Conservation (phyloP, 331 rosid species). For the Arachis monticola region DNA sequence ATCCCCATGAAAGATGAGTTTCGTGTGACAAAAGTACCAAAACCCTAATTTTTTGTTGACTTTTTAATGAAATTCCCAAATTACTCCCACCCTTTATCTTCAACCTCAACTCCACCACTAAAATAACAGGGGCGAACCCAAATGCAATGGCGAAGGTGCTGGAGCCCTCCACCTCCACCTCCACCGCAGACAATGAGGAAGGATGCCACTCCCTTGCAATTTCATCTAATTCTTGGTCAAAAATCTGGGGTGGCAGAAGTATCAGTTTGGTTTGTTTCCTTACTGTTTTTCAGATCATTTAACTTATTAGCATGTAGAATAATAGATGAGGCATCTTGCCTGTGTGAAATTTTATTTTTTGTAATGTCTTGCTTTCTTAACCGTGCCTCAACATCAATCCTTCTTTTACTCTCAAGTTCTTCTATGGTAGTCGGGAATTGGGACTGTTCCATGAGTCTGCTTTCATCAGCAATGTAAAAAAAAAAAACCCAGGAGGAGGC, state of each 20-base stretch:
- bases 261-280: conserved; percentile 85
- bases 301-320: conserved; percentile 84
- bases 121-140: too few species aligned
- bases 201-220: conserved; percentile 58
- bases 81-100: too few species aligned
- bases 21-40: too few species aligned
- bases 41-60: too few species aligned
- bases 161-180: too few species aligned
- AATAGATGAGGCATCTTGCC: conserved; percentile 90
- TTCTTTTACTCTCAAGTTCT: conserved; percentile 81
- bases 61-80: too few species aligned
- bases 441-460: conserved; percentile 72
- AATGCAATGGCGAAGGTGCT: too few species aligned
- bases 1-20: too few species aligned
- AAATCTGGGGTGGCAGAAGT: conserved; percentile 95
- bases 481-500: conserved; percentile 78
- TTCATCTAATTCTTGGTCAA: conserved; percentile 86
- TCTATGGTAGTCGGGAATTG: conserved; percentile 83
- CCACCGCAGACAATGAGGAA: too few species aligned
- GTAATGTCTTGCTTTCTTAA: conserved; percentile 87
- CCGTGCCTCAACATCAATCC: conserved; percentile 47
- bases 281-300: conserved; percentile 87
- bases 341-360: conserved; percentile 81
- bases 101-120: too few species aligned
- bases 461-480: conserved; percentile 78